A percentile compares a stretch with the other conserved stretches of the same genome.
Evolutionary conservation across 805 yeast genomes (phyloP).

Genomic region (Myxozyma monticola): DNA sequence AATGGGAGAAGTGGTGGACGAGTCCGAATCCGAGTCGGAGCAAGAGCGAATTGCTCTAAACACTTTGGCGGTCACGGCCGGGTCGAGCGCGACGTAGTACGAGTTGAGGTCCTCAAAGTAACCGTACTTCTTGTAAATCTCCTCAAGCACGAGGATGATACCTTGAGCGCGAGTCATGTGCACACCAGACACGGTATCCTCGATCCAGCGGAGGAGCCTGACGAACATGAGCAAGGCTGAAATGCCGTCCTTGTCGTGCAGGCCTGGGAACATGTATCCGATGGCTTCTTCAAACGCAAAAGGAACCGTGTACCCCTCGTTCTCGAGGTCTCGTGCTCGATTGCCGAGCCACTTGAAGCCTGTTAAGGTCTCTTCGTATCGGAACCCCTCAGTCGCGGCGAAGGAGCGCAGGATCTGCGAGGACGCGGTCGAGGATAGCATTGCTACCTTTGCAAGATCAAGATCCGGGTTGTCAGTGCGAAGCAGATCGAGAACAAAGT

Average conservation of each 20-base stretch:
- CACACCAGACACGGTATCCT: conserved; percentile 12
- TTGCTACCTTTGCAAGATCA: conserved; percentile 43
- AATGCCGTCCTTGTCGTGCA: conserved; percentile 92
- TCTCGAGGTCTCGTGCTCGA: conserved; percentile 69
- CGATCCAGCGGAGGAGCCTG: conserved; percentile 52
- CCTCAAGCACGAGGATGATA: conserved; percentile 42
- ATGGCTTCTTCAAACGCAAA: conserved; percentile 95
- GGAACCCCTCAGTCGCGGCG: conserved; percentile 62
- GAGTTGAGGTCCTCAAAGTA: conserved; percentile 84
- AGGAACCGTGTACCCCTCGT: conserved; percentile 67
- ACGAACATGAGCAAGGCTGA: conserved; percentile 75
- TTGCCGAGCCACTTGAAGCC: conserved; percentile 99
- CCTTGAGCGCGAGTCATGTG: conserved; percentile 21
- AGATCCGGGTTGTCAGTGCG: conserved; percentile 14
- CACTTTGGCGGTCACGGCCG: conserved; percentile 51
- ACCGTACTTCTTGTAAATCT: conserved; percentile 68
- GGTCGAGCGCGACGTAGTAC: conserved; percentile 67
- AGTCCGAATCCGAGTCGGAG: neutral
- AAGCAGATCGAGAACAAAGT: conserved; percentile 42
- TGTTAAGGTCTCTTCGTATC: conserved; percentile 78
- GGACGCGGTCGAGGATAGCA: conserved; percentile 89
- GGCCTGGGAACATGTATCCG: conserved; percentile 84
- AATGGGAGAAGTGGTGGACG: no score
- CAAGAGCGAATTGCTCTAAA: conserved; percentile 54
- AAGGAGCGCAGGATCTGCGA: conserved; percentile 73